Conservation (phyloP, 192 early-diverging fungal species). For the Backusella tuberculispora region DNA sequence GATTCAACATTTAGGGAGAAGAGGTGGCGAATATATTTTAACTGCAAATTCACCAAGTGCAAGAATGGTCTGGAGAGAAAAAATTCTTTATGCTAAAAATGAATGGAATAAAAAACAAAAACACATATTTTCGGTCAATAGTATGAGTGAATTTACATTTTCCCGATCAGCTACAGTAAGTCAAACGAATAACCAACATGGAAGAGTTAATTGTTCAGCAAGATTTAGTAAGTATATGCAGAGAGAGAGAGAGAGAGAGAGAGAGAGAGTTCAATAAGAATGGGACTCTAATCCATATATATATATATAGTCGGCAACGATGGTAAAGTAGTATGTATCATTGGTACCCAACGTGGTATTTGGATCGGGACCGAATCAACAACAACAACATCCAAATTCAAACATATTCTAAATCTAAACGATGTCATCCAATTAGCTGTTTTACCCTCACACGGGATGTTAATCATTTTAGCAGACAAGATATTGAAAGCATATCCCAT, state of each 20-base stretch:
- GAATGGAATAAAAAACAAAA: slow-evolving; percentile 27
- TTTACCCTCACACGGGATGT: slow-evolving; percentile 12
- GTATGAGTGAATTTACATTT: slow-evolving; percentile 50
- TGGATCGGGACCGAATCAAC: slow-evolving; percentile 44
- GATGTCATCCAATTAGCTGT: not conserved
- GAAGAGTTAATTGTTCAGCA: slow-evolving; percentile 56
- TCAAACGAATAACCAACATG: slow-evolving; percentile 38
- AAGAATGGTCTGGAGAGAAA: slow-evolving; percentile 75
- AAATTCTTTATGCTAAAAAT: slow-evolving; percentile 65
- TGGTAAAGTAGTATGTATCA: slow-evolving; percentile 61
- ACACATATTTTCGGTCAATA: slow-evolving; percentile 50
- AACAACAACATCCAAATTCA: not conserved
- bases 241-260: too few species aligned
- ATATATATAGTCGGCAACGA: slow-evolving; percentile 15
- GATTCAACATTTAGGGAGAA: slow-evolving; percentile 73
- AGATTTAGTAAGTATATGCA: slow-evolving; percentile 46
- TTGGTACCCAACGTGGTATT: slow-evolving; percentile 85
- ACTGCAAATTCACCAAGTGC: slow-evolving; percentile 48
- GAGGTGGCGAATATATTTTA: slow-evolving; percentile 68
- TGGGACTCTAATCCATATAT: not conserved
- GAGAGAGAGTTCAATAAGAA: not conserved
- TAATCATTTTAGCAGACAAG: slow-evolving; percentile 44
- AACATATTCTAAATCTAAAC: too few species aligned
- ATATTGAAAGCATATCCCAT: slow-evolving; percentile 70
- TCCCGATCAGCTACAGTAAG: slow-evolving; percentile 6